A percentile compares a stretch with the other conserved stretches of the same genome.
phyloP scores from a whole-genome alignment of 305 asterid genomes.

The Solanum hybrid region DNA sequence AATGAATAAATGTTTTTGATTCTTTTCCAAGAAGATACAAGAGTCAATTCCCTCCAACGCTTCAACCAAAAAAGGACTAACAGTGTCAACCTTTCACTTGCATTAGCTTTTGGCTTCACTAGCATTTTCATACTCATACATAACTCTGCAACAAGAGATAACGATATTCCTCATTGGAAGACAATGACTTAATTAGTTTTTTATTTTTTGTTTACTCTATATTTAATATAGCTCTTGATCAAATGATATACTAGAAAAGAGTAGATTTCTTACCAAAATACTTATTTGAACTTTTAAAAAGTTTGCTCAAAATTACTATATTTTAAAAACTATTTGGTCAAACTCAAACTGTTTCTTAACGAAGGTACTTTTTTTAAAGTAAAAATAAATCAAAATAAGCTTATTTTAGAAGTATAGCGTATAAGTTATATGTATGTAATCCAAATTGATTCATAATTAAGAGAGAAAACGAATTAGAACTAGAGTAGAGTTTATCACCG shows the following conservation, averaged over 20 bases:
- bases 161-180: constrained; percentile 2
- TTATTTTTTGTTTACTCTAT: neutral
- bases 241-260: neutral
- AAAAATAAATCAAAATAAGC: neutral
- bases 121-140: neutral
- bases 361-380: too few relatives aligned
- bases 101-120: neutral
- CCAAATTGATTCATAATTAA: neutral
- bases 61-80: neutral
- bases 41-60: neutral
- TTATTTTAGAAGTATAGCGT: neutral
- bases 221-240: neutral
- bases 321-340: neutral
- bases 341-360: neutral
- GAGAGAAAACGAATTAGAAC: neutral
- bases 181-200: neutral
- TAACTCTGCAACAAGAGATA: neutral
- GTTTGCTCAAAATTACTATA: too few relatives aligned
- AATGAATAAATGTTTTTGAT: neutral
- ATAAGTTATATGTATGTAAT: neutral
- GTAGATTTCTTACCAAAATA: neutral
- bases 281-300: neutral
- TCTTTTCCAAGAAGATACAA: constrained; percentile 3
- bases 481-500: neutral
- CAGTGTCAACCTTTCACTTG: neutral